Evolutionary conservation across 208 protist genomes (phyloP).

Genomic region (Leishmania guyanensis): DNA sequence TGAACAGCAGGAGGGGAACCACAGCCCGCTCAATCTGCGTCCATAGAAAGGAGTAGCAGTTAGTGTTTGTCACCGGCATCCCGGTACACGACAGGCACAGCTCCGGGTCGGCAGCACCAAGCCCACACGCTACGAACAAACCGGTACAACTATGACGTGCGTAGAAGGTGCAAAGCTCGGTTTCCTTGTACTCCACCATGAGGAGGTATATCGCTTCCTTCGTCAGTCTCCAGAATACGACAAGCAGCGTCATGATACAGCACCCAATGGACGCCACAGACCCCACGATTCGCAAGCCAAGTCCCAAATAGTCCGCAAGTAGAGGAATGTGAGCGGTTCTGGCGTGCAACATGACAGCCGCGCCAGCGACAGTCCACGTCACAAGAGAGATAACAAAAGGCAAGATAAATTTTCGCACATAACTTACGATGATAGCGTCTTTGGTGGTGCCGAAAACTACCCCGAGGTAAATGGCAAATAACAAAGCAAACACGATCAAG

Average conservation of each 20-base stretch:
- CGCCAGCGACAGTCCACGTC: background rate
- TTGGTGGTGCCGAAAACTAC: background rate
- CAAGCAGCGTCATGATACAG: background rate
- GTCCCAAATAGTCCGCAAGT: background rate
- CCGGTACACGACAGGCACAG: background rate
- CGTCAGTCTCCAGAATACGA: background rate
- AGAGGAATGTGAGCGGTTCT: background rate
- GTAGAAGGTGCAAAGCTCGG: conserved; percentile 16
- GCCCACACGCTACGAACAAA: background rate
- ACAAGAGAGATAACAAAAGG: background rate
- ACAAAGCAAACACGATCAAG: conserved; percentile 27
- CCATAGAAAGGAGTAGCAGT: conserved; percentile 9
- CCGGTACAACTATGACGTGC: conserved; percentile 11
- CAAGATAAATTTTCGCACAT: background rate
- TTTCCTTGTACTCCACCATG: background rate
- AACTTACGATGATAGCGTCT: background rate
- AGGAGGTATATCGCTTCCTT: background rate
- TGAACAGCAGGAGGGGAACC: conserved; percentile 14
- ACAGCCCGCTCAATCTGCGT: background rate
- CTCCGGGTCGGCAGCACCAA: background rate
- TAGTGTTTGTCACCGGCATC: background rate
- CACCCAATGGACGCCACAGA: background rate
- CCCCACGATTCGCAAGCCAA: background rate
- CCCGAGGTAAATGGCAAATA: background rate
- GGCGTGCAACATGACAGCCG: background rate